phyloP scores from a whole-genome alignment of 495 filamentous ascomycete species.

The Ramalina peruviana region DNA sequence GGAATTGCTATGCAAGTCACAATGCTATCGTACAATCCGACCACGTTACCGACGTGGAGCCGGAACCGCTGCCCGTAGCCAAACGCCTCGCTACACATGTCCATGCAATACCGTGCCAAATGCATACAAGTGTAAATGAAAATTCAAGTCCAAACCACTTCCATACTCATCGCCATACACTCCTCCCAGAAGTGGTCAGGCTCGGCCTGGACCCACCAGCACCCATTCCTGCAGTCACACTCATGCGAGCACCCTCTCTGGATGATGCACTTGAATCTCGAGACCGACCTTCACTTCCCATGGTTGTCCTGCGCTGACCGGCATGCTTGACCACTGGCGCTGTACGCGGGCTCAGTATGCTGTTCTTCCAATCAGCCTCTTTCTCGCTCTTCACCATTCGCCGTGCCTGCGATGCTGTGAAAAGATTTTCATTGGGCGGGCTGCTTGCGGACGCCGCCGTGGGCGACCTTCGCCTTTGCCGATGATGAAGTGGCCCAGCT shows the following conservation, averaged over 20 bases:
- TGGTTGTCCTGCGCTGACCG: slow-evolving; percentile 33
- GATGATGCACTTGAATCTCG: slow-evolving; percentile 29
- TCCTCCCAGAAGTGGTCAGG: slow-evolving; percentile 13
- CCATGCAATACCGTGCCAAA: neutral
- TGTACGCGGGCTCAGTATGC: slow-evolving; percentile 51
- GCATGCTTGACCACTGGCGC: slow-evolving; percentile 51
- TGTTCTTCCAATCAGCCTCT: slow-evolving; percentile 37
- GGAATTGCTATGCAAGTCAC: neutral
- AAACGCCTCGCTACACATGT: neutral
- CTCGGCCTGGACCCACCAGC: slow-evolving; percentile 11
- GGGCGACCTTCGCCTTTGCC: slow-evolving; percentile 51
- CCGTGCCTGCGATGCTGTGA: slow-evolving; percentile 54
- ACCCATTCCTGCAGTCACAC: slow-evolving; percentile 17
- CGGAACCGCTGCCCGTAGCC: neutral
- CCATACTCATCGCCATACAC: slow-evolving; percentile 14
- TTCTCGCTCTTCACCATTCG: slow-evolving; percentile 57
- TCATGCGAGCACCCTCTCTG: slow-evolving; percentile 33
- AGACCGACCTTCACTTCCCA: slow-evolving; percentile 33
- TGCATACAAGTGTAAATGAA: neutral
- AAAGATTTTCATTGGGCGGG: slow-evolving; percentile 48
- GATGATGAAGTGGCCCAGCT: slow-evolving; percentile 24
- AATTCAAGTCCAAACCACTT: neutral
- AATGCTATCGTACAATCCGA: neutral
- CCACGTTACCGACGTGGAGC: no score
- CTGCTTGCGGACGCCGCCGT: slow-evolving; percentile 37